Evolutionary conservation across 306 rosid genomes (phyloP).

Genomic region (Coriaria nepalensis): DNA sequence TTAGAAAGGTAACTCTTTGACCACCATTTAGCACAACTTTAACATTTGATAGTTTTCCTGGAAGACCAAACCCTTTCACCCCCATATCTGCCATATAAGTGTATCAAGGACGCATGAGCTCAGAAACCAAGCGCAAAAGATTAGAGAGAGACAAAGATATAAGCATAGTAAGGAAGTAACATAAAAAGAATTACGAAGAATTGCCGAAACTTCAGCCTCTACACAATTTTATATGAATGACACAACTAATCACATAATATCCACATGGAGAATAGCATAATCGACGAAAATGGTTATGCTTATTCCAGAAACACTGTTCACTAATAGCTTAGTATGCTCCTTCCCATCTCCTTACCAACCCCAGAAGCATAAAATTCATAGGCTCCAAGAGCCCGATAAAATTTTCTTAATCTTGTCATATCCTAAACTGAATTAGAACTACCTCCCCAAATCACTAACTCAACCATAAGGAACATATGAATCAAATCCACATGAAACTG

Average conservation of each 20-base stretch:
- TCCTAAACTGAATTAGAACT: neutral
- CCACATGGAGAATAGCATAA: too few species aligned
- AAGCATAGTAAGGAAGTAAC: neutral
- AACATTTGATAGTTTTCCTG: slow-evolving; percentile 62
- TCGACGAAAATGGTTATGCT: too few species aligned
- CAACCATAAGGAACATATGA: neutral
- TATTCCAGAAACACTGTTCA: too few species aligned
- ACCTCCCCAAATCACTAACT: neutral
- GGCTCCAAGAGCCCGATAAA: neutral
- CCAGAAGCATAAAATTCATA: too few species aligned
- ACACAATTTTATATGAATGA: too few species aligned
- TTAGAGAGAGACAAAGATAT: neutral
- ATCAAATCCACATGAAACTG: neutral
- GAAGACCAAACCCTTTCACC: slow-evolving; percentile 45
- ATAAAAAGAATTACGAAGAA: too few species aligned
- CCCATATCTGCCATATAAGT: slow-evolving; percentile 35
- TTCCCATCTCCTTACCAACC: neutral
- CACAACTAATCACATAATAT: too few species aligned
- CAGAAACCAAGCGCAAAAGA: neutral
- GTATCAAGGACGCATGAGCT: too few species aligned
- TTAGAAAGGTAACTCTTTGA: slow-evolving; percentile 72
- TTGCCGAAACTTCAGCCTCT: too few species aligned
- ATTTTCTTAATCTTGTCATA: neutral
- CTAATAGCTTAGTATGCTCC: too few species aligned
- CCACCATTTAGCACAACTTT: slow-evolving; percentile 93